Conservation (phyloP, 2,329 filamentous ascomycete species). For the Passalora sequoiae region DNA sequence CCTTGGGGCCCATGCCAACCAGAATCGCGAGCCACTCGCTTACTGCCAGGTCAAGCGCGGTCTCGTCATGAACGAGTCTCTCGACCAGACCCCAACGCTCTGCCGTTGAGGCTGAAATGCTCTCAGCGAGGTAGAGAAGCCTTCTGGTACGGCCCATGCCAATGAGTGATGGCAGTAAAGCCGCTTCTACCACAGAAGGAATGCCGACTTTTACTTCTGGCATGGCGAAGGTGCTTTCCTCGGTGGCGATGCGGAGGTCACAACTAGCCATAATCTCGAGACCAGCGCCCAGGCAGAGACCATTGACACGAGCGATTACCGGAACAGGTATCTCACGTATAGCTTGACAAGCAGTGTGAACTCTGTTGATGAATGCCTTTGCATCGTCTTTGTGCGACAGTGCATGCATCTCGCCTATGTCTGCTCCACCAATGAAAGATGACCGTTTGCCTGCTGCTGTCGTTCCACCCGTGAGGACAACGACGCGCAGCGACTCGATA, state of each 20-base stretch:
- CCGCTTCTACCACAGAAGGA: conserved; percentile 39
- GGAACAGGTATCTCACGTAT: conserved; percentile 36
- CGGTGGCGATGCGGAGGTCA: conserved; percentile 36
- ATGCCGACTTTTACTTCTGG: conserved; percentile 38
- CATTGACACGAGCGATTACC: conserved; percentile 37
- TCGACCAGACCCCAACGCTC: conserved; percentile 3
- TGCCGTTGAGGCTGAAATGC: conserved; percentile 27
- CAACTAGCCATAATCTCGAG: conserved; percentile 35
- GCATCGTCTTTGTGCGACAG: conserved; percentile 29
- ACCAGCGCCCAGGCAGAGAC: conserved; percentile 37
- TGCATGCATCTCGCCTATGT: conserved; percentile 28
- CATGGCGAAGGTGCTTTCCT: conserved; percentile 35
- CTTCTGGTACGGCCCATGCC: conserved; percentile 36
- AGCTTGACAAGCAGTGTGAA: conserved; percentile 33
- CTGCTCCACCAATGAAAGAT: conserved; percentile 30
- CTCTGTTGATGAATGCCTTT: conserved; percentile 33
- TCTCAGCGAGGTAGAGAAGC: conserved; percentile 36
- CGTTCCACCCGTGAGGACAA: conserved; percentile 24
- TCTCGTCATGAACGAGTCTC: conserved; percentile 26
- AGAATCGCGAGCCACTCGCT: conserved; percentile 31
- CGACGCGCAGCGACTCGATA: conserved; percentile 19
- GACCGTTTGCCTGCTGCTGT: conserved; percentile 22
- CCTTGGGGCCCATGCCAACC: conserved; percentile 30
- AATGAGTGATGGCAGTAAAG: conserved; percentile 35
- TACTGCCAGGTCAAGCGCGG: conserved; percentile 31